Base-by-base conservation (phyloP, 345 rosid genomes). In the Lepidium aucheri region DNA sequence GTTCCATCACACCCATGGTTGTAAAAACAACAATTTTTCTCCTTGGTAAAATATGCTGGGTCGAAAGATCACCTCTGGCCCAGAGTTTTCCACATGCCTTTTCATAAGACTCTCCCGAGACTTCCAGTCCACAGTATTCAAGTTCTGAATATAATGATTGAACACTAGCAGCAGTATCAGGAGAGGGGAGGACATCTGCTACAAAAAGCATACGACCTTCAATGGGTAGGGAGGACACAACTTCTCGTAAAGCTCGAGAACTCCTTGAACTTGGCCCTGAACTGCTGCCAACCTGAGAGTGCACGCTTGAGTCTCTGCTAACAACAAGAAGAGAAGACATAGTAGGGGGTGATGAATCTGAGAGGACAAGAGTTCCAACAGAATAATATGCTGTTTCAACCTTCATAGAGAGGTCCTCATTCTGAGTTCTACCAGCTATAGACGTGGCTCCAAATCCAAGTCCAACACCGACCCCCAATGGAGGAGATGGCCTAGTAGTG, bases 171-270 rank as follows among this genome's bases (percentile, higher is more conserved):
- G 99, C 96, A 49, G 85, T 81, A 60, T 86, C 96, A 44, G 93
- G 95, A 41, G 78, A 71, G 39, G 97, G 99, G 56, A 82, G 74
- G 63, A 88, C 93, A 84, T 90, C 96, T 56, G 93, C 91, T 65
- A 85, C 99, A 77, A 86, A 94, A 74, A 94, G 97, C 97, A 94
- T 90, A 52, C 90, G 90, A 59, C 97, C 99, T 80, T 90, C 99
- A 73, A 90, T 79, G 38, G 99, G 99, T 72, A 90, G 75, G 35
- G 96, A 84, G 74, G 97, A 83, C 54, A 90, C 90, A 55, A 68
- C 71, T 82, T 94, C 99, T 47, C 90, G 80, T 57, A 88, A 82
- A 59, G 95, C 95, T 38, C 90, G 84, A 74, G 92, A 88, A 79
- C 84, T 77, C 79, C 95, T 81, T 20, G 87, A 70, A 65, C 83